Percentiles rank a stretch among this genome's conserved stretches.
phyloP scores from a whole-genome alignment of 2,329 filamentous ascomycete genomes.

The Fusarium kyushuense region DNA sequence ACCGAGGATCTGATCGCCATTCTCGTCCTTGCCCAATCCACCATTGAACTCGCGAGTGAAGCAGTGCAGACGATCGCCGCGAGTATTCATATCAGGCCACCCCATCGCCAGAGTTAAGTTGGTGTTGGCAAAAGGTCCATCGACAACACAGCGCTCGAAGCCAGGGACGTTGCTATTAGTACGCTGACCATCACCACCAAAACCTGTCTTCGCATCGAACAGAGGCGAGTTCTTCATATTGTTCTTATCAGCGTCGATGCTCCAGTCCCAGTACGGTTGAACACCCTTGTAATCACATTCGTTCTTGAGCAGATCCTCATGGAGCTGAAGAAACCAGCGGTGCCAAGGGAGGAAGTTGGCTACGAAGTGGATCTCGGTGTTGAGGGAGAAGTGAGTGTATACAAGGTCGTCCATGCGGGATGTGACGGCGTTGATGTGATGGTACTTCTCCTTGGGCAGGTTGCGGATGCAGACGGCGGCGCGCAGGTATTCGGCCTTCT shows the following conservation, averaged over 20 bases:
- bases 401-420: slow-evolving; percentile 17
- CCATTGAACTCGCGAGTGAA: slow-evolving; percentile 25
- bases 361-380: slow-evolving; percentile 17
- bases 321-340: slow-evolving; percentile 21
- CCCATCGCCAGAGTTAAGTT: slow-evolving; percentile 24
- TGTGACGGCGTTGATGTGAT: not conserved
- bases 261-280: slow-evolving; percentile 29
- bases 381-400: slow-evolving; percentile 15
- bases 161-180: slow-evolving; percentile 16
- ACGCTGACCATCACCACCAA: slow-evolving; percentile 4
- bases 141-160: slow-evolving; percentile 11
- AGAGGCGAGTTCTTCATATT: slow-evolving; percentile 11
- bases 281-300: slow-evolving; percentile 23
- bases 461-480: slow-evolving; percentile 24
- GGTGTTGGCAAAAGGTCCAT: slow-evolving; percentile 25
- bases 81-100: slow-evolving; percentile 17
- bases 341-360: slow-evolving; percentile 26
- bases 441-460: slow-evolving; percentile 10
- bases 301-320: slow-evolving; percentile 17
- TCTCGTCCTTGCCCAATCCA: not conserved
- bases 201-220: slow-evolving; percentile 19
- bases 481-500: slow-evolving; percentile 20
- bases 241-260: slow-evolving; percentile 15
- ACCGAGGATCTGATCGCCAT: slow-evolving; percentile 1
- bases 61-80: not conserved